A percentile compares a stretch with the other conserved stretches of the same genome.
phyloP scores from a whole-genome alignment of 164 flowering plant species.

The Piper betle region DNA sequence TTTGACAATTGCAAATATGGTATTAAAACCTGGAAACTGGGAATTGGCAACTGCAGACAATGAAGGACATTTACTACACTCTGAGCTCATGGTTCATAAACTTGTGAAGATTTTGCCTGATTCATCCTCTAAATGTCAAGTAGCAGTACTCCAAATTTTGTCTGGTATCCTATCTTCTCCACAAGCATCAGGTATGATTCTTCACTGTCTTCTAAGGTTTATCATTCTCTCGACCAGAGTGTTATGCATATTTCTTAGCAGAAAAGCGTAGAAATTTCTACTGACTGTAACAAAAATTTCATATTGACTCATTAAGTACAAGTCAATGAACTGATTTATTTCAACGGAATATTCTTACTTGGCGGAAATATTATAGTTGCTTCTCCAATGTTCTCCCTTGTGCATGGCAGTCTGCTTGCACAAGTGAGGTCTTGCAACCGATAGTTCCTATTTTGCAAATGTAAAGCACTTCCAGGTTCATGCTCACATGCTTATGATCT shows the following conservation, averaged over 20 bases:
- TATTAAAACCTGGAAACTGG: conserved; percentile 47
- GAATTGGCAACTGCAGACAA: conserved; percentile 37
- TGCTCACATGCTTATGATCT: no score
- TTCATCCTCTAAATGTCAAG: conserved; percentile 30
- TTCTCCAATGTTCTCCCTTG: no score
- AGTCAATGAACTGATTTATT: no score
- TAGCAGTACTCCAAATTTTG: conserved; percentile 33
- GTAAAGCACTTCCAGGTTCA: no score
- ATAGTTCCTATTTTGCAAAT: no score
- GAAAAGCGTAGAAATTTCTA: neutral
- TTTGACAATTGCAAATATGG: conserved; percentile 24
- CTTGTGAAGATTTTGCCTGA: conserved; percentile 25
- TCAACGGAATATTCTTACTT: no score
- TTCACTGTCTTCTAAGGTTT: neutral
- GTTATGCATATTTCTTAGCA: no score
- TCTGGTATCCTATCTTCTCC: conserved; percentile 51
- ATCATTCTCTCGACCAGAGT: neutral
- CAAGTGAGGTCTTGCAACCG: no score
- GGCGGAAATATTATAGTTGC: no score
- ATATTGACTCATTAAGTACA: no score
- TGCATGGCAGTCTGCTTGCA: no score
- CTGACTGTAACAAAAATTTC: no score
- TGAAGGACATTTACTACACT: conserved; percentile 34
- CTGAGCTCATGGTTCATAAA: conserved; percentile 23
- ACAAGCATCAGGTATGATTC: conserved; percentile 41